phyloP scores from a whole-genome alignment of 2,329 filamentous ascomycete species.

The Chlorencoelia australis region DNA sequence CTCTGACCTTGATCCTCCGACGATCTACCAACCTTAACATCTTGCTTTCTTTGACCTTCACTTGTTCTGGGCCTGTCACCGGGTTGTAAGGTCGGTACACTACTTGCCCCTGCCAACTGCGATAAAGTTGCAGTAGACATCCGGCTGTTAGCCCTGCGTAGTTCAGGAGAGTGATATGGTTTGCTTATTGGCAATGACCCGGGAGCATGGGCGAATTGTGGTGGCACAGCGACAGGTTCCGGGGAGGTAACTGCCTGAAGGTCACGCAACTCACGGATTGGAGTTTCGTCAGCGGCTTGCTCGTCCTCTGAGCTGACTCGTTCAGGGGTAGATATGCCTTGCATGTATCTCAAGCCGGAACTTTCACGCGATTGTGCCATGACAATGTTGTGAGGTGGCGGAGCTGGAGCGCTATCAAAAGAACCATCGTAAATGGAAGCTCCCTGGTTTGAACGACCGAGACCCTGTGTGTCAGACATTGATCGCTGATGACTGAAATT shows the following conservation, averaged over 20 bases:
- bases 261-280: slow-evolving; percentile 41
- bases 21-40: slow-evolving; percentile 14
- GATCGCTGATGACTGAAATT: slow-evolving; percentile 20
- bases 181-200: slow-evolving; percentile 58
- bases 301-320: slow-evolving; percentile 50
- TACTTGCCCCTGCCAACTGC: slow-evolving; percentile 65
- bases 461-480: slow-evolving; percentile 21
- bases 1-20: slow-evolving; percentile 29
- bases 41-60: slow-evolving; percentile 15
- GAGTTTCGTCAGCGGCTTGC: slow-evolving; percentile 28
- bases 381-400: slow-evolving; percentile 19
- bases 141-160: slow-evolving; percentile 71
- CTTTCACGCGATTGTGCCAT: slow-evolving; percentile 8
- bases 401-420: slow-evolving; percentile 18
- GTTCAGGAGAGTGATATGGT: slow-evolving; percentile 65
- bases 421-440: slow-evolving; percentile 19
- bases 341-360: slow-evolving; percentile 32
- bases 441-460: slow-evolving; percentile 18
- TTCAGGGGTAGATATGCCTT: slow-evolving; percentile 40
- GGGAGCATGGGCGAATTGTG: slow-evolving; percentile 67
- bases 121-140: slow-evolving; percentile 74
- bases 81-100: slow-evolving; percentile 36
- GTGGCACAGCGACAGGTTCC: slow-evolving; percentile 68
- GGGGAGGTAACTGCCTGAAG: slow-evolving; percentile 49
- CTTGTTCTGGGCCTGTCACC: slow-evolving; percentile 11